A percentile compares a stretch with the other conserved stretches of the same genome.
These are phyloP conservation scores for Babesia caballi DNA, from an alignment of 169 alveolate species.

Conservation along the genomic window DNA sequence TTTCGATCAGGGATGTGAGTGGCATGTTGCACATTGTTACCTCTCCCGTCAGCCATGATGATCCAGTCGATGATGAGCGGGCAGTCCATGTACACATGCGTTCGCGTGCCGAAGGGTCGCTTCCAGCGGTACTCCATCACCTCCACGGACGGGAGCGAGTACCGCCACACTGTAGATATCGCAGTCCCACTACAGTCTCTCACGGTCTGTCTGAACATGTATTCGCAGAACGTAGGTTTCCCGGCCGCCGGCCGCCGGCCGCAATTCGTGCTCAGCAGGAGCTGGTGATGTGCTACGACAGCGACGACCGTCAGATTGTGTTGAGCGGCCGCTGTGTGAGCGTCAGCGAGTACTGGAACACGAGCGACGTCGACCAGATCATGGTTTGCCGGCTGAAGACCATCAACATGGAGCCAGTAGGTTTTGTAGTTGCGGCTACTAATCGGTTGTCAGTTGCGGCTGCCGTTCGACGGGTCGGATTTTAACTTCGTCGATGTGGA, in stretches of 20 bases:
- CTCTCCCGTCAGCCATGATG: conserved; percentile 29
- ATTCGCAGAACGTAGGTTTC: conserved; percentile 44
- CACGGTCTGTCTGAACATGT: conserved; percentile 51
- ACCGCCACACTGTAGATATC: conserved; percentile 26
- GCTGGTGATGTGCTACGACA: conserved; percentile 31
- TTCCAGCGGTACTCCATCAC: conserved; percentile 39
- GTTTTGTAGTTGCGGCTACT: not conserved
- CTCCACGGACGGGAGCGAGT: conserved; percentile 6
- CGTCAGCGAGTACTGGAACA: conserved; percentile 33
- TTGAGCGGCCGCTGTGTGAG: conserved; percentile 38
- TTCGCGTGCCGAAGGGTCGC: conserved; percentile 44
- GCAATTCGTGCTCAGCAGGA: conserved; percentile 21
- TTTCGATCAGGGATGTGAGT: conserved; percentile 50
- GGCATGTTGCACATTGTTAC: not conserved
- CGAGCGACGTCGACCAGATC: conserved; percentile 39
- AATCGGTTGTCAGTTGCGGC: conserved; percentile 10
- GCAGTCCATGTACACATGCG: conserved; percentile 67
- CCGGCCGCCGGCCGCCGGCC: not conserved
- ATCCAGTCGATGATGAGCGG: conserved; percentile 68
- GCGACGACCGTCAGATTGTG: conserved; percentile 54
- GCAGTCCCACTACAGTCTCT: conserved; percentile 55
- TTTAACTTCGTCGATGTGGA: conserved; percentile 50
- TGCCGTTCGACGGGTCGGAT: conserved; percentile 59
- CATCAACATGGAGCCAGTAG: conserved; percentile 44
- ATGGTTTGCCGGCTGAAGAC: conserved; percentile 59